phyloP scores from a whole-genome alignment of 2,329 filamentous ascomycete genomes.

The Trichoderma sp. region DNA sequence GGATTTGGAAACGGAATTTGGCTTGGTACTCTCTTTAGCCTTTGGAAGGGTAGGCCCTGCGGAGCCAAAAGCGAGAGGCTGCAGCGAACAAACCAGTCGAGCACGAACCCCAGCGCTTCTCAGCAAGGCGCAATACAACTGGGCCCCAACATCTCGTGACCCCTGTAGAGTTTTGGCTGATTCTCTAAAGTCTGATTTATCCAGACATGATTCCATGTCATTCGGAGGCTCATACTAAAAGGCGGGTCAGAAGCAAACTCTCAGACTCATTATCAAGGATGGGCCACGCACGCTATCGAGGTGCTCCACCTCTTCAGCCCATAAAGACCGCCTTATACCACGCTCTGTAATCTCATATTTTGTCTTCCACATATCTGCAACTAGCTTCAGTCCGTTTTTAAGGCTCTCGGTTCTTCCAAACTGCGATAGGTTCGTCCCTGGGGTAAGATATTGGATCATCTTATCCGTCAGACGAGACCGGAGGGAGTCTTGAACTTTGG shows the following conservation, averaged over 20 bases:
- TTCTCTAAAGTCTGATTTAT: constrained; percentile 68
- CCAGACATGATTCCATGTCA: constrained; percentile 64
- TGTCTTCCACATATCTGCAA: constrained; percentile 62
- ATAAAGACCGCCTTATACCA: constrained; percentile 67
- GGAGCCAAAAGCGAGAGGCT: constrained; percentile 69
- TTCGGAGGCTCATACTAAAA: constrained; percentile 53
- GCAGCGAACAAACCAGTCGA: constrained; percentile 84
- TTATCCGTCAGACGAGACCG: constrained; percentile 64
- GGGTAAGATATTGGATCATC: constrained; percentile 64
- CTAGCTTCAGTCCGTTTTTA: constrained; percentile 71
- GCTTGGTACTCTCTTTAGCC: constrained; percentile 31
- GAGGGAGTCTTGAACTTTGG: constrained; percentile 62
- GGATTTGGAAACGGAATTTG: constrained; percentile 31
- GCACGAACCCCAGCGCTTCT: constrained; percentile 78
- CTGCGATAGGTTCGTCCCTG: constrained; percentile 63
- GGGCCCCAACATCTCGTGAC: constrained; percentile 84
- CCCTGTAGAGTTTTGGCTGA: constrained; percentile 69
- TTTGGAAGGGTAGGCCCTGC: constrained; percentile 49
- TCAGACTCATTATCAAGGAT: neutral
- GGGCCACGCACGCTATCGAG: constrained; percentile 50
- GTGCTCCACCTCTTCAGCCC: constrained; percentile 66
- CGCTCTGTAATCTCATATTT: constrained; percentile 69
- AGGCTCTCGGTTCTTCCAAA: constrained; percentile 74
- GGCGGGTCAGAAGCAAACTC: neutral
- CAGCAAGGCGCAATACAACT: constrained; percentile 85